Evolutionary conservation across 192 early-diverging fungal genomes (phyloP).

Genomic region (Hyaloraphidium curvatum): DNA sequence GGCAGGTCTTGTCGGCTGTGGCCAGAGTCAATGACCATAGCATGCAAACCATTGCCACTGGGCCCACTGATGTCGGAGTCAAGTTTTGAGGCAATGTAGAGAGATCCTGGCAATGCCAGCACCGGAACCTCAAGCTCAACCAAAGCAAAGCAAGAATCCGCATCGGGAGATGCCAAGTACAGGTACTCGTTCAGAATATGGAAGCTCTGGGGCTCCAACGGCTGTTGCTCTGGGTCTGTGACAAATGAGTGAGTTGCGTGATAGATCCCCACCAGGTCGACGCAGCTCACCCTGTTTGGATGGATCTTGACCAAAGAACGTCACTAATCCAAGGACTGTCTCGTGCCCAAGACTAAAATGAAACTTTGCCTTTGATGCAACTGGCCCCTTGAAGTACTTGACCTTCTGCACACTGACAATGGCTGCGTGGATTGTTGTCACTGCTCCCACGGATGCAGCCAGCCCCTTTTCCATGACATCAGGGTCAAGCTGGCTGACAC

Average conservation of each 20-base stretch:
- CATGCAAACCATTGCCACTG: neutral
- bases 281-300: neutral
- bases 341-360: constrained; percentile 1
- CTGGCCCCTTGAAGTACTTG: neutral
- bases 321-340: neutral
- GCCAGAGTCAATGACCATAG: neutral
- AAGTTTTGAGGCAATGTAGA: neutral
- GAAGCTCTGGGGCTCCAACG: too few species aligned
- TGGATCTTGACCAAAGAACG: neutral
- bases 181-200: neutral
- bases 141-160: neutral
- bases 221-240: neutral
- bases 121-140: neutral
- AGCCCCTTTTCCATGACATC: neutral
- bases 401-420: neutral
- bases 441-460: neutral
- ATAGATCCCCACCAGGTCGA: too few species aligned
- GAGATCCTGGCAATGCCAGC: neutral
- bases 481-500: neutral
- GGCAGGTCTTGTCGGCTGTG: neutral
- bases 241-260: too few species aligned
- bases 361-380: constrained; percentile 1
- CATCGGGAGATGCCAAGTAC: neutral
- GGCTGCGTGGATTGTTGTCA: neutral
- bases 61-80: neutral